Conservation (phyloP, 495 filamentous ascomycete genomes). For the Talaromyces thailandensis region DNA sequence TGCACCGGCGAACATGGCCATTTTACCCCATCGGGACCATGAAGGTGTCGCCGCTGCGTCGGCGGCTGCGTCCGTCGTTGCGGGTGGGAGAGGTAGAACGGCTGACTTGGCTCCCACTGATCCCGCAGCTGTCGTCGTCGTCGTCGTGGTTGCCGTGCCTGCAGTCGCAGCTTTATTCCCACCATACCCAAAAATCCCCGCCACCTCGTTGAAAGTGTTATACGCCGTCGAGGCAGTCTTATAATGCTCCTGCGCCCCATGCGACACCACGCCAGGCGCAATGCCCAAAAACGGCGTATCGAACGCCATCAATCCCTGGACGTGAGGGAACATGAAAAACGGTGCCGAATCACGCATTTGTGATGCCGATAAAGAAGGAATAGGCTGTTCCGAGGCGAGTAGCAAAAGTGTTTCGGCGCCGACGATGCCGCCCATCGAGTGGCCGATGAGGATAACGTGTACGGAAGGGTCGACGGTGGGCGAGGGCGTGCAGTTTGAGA, state of each 20-base stretch:
- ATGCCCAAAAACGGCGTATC: slow-evolving; percentile 94
- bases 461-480: slow-evolving; percentile 88
- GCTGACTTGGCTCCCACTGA: slow-evolving; percentile 3
- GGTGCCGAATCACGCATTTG: slow-evolving; percentile 13
- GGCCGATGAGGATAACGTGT: slow-evolving; percentile 74
- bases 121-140: neutral
- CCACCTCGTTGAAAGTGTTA: slow-evolving; percentile 55
- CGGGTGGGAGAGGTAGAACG: slow-evolving; percentile 18
- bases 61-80: slow-evolving; percentile 18
- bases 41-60: slow-evolving; percentile 48
- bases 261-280: slow-evolving; percentile 76
- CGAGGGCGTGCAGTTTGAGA: slow-evolving; percentile 67
- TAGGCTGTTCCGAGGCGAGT: slow-evolving; percentile 58
- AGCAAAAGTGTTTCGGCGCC: slow-evolving; percentile 77
- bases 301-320: slow-evolving; percentile 85
- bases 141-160: slow-evolving; percentile 8
- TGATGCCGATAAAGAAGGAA: slow-evolving; percentile 26
- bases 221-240: slow-evolving; percentile 63
- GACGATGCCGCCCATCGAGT: slow-evolving; percentile 97
- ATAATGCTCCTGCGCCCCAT: slow-evolving; percentile 80
- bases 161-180: slow-evolving; percentile 13
- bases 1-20: slow-evolving; percentile 75
- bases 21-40: slow-evolving; percentile 69
- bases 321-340: slow-evolving; percentile 52
- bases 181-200: slow-evolving; percentile 49